Base-by-base conservation (phyloP, 192 early-diverging fungal genomes). In the Chytriomyces sp. region DNA sequence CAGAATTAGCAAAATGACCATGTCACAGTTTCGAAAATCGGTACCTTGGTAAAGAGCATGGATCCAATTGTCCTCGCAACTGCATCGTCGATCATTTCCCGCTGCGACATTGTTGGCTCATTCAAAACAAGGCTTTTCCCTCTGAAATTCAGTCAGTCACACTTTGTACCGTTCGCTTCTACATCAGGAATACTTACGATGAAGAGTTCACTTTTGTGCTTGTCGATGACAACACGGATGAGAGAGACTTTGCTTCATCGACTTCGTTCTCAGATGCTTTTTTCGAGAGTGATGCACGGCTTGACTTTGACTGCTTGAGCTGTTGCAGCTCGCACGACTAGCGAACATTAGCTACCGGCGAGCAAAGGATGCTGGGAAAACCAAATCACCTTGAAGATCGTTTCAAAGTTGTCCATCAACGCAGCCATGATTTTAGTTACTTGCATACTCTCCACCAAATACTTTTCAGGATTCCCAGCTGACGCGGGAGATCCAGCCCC, bases 371-470 rank as follows among this genome's bases (percentile, higher is more conserved):
- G 4, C 35, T 35, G 35, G 35, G 2, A 35, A 35, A 35, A 3
- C 4, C 45, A 18, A 9, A 44, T 60, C 50, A 73, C 73, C 61
- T 78, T 57, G 60, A 83, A 81, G 5, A 83, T 63, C 50, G 73
- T 72, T 7, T 77, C 61, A 49, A 78, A 75, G 67, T 81, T 43
- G 11, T 81, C 79, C 72, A 83, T 64, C 16, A 83, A 61, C 7
- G 53, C 60, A 13, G 66, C 28, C 82, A 83, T 75, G 43, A 74
- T 78, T 45, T 81, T 75, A 13, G 72, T 61, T 5, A 83, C 75
- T 50, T 80, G 63, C 76, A 77, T 67, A 5, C 66, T 61, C 47
- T 83, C 82, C 47, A 76, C 72, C 23, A 83, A 48, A 68, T 72
- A 82, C 35, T 67, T 70, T 61, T 80, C 66, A 49, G 79, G 82